A percentile compares a stretch with the other conserved stretches of the same genome.
Conservation (phyloP, 2,329 filamentous ascomycete genomes). For the Aaosphaeria pasadenensis region DNA sequence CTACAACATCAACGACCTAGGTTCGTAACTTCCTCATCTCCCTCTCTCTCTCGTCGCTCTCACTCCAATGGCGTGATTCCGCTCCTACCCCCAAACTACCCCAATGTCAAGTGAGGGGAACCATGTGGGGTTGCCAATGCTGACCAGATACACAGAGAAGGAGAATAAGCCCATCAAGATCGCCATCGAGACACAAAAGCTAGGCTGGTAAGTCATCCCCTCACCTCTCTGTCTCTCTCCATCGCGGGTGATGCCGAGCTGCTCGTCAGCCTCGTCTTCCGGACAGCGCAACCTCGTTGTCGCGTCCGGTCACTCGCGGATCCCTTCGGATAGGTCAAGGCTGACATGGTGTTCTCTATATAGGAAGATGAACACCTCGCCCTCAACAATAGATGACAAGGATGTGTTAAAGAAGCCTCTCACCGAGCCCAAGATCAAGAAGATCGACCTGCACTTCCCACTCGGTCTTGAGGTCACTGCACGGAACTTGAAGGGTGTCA, state of each 20-base stretch:
- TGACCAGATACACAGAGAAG: conserved; percentile 67
- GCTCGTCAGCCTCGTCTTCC: not conserved
- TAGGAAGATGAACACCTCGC: conserved; percentile 93
- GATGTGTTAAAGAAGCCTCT: conserved; percentile 79
- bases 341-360: conserved; percentile 11
- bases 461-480: conserved; percentile 84
- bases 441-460: conserved; percentile 90
- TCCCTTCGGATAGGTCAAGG: conserved; percentile 1
- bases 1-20: conserved; percentile 80
- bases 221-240: not conserved
- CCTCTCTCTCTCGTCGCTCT: conserved; percentile 1
- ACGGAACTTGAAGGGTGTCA: conserved; percentile 89
- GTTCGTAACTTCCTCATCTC: conserved; percentile 51
- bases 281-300: conserved; percentile 3
- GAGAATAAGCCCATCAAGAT: conserved; percentile 70
- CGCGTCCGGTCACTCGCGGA: conserved; percentile 6
- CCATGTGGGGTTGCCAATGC: conserved; percentile 25
- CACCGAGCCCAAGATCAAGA: conserved; percentile 80
- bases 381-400: conserved; percentile 74
- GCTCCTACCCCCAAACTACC: not conserved
- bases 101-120: conserved; percentile 18
- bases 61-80: conserved; percentile 6
- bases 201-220: conserved; percentile 70
- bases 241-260: not conserved
- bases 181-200: conserved; percentile 78